Evolutionary conservation across 352 stramenopile genomes (phyloP), one percentile per base, ranked within the genome.

Genomic region (Phytophthora crassamura): DNA sequence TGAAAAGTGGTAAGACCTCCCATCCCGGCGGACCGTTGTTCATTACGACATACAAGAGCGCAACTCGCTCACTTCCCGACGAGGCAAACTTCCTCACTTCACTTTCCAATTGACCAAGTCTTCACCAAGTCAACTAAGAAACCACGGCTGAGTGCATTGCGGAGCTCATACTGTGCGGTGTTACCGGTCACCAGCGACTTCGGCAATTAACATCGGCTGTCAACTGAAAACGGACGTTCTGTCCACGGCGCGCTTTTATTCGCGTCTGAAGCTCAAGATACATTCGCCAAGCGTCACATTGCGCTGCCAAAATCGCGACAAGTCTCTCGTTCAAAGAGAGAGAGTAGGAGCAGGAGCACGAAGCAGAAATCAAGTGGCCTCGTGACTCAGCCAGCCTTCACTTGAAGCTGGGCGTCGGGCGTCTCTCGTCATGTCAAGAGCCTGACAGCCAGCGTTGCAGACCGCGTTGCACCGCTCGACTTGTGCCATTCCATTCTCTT

Each of bases 331-430:
- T n/a, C n/a, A n/a, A n/a, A n/a, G n/a, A n/a, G n/a, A n/a, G n/a
- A n/a, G 33, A 33, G 25, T 5, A 41, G 30, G 42, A n/a, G 8
- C 18, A 11, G 22, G 42, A 32, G 49, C 52, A 45, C 28, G 40
- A 60, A 51, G 40, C 38, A 50, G 30, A 39, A 60, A 60, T 60
- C 52, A 60, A 60, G 52, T 60, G 51, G 9, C 33, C 48, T 33
- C 16, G 48, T 56, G 48, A 56, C 33, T 34, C 35, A 43, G 48
- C 8, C n/a, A 20, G 33, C 33, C 48, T 25, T 18, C 7, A 28
- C 15, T 59, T 48, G 39, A 59, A 49, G 38, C 15, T 16, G 28
- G 3, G 38, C 25, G 5, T 7, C 7, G 22, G 22, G 20, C 18
- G 15, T 49, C 38, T 49, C 36, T 54, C 16, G 51, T 48, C 36